Evolutionary conservation across 2,329 filamentous ascomycete genomes (phyloP), one percentile per base, ranked within the genome.

Genomic region (Ophiostoma quercus): DNA sequence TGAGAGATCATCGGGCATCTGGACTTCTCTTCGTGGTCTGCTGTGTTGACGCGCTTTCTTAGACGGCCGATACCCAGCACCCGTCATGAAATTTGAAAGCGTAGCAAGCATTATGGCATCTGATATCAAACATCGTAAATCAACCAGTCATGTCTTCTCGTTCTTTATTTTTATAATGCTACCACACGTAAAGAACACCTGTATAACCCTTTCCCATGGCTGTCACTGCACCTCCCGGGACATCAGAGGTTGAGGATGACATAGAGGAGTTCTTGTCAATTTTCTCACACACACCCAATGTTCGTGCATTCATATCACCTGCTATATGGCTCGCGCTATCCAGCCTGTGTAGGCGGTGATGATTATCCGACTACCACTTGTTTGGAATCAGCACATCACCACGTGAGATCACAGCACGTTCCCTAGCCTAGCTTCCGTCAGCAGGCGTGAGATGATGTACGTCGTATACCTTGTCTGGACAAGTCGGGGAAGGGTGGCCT

Each of bases 381-480:
- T 57, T 57, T 57, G 51, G n/a, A 25, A 57, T 57, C 25, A 62
- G n/a, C 25, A 32, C 57, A 29, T 62, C 57, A 57, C n/a, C 57
- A 62, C 51, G 51, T 25, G 51, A 57, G 51, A 19, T 34, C 11
- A 2, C 57, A 32, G 25, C 57, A 62, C 57, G 57, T 32, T 62
- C 11, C 25, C 51, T 47, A 47, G 43, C 4, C 43, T 47, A 57
- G 6, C 9, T 32, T 62, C 57, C 22, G 57, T 62, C 25, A 62
- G 57, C 57, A 32, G 57, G 6, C 6, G 57, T 62, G 57, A 62
- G 57, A 62, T 57, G 2, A 7, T 25, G 51, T 57, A 6, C 9
- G 34, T 34, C 34, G 34, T 34, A 8, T 22, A 57, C 25, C 8
- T 12, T 25, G 16, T 57, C 19, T 22, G 22, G 51, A 57, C 25